A percentile compares a stretch with the other conserved stretches of the same genome.
Conservation (phyloP, 1,284 basidiomycete genomes). For the Thecaphora thlaspeos region DNA sequence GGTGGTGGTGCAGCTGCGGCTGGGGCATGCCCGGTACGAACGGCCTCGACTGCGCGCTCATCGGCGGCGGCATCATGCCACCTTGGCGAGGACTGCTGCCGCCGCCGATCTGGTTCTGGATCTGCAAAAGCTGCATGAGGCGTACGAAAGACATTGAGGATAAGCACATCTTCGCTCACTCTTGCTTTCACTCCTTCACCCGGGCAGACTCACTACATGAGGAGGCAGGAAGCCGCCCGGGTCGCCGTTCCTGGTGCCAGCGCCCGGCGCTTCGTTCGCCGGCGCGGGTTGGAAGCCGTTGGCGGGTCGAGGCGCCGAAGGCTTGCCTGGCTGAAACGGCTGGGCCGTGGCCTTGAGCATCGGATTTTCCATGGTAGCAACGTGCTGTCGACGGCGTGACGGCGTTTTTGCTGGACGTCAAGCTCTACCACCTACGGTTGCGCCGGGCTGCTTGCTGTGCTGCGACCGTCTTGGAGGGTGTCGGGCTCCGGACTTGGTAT, state of each 20-base stretch:
- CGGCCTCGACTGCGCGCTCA: conserved; percentile 22
- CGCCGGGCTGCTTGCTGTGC: no score
- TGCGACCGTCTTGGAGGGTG: no score
- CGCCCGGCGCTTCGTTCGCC: not conserved
- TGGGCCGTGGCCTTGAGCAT: not conserved
- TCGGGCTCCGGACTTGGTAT: no score
- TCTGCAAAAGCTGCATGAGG: conserved; percentile 17
- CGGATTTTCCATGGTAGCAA: not conserved
- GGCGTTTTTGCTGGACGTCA: no score
- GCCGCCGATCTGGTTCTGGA: conserved; percentile 24
- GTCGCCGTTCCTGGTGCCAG: not conserved
- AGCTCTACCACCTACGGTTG: no score
- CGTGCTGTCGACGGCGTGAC: no score
- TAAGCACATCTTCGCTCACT: not conserved
- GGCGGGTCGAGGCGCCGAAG: not conserved
- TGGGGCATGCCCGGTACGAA: conserved; percentile 17
- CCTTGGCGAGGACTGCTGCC: conserved; percentile 2
- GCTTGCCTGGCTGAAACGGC: not conserved
- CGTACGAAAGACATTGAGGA: not conserved
- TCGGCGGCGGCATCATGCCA: conserved; percentile 8
- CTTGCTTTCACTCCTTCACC: not conserved
- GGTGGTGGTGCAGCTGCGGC: not conserved
- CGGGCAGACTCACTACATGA: conserved; percentile 1
- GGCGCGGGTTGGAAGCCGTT: not conserved
- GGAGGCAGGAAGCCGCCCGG: not conserved